Conservation (phyloP, 1,284 basidiomycete species). For the Inonotus obliquus region DNA sequence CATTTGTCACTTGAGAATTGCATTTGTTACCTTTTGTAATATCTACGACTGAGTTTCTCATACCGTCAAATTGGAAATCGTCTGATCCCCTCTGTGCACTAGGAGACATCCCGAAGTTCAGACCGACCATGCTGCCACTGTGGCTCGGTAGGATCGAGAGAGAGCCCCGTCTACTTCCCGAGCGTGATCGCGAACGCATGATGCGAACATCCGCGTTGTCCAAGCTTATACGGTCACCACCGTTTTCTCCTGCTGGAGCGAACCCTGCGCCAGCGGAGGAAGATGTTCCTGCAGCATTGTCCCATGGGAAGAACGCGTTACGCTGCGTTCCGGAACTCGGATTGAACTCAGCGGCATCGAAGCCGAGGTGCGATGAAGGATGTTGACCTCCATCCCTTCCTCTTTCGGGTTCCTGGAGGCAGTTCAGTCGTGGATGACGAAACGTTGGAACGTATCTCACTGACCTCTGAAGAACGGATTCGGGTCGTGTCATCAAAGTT, state of each 20-base stretch:
- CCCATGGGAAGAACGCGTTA: slow-evolving; percentile 76
- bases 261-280: slow-evolving; percentile 41
- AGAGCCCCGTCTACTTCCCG: slow-evolving; percentile 20
- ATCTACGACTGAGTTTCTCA: slow-evolving; percentile 16
- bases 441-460: background rate
- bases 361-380: slow-evolving; percentile 43
- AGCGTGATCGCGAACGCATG: slow-evolving; percentile 41
- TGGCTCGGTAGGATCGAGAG: slow-evolving; percentile 45
- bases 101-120: slow-evolving; percentile 43
- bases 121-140: slow-evolving; percentile 36
- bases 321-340: slow-evolving; percentile 50
- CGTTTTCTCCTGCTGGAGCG: slow-evolving; percentile 29
- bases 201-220: slow-evolving; percentile 49
- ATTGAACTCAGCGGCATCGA: slow-evolving; percentile 35
- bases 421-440: background rate
- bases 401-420: slow-evolving; percentile 68
- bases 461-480: slow-evolving; percentile 65
- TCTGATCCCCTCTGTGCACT: slow-evolving; percentile 33
- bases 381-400: slow-evolving; percentile 53
- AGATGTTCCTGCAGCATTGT: slow-evolving; percentile 65
- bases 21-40: background rate
- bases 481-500: slow-evolving; percentile 25
- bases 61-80: slow-evolving; percentile 64
- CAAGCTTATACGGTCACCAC: slow-evolving; percentile 43
- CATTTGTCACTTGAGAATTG: slow-evolving; percentile 20